Percentiles rank a stretch among this genome's conserved stretches.
These are phyloP conservation scores for Artemisia tridentata DNA, from an alignment of 129 eudicot species.

Conservation along the genomic window DNA sequence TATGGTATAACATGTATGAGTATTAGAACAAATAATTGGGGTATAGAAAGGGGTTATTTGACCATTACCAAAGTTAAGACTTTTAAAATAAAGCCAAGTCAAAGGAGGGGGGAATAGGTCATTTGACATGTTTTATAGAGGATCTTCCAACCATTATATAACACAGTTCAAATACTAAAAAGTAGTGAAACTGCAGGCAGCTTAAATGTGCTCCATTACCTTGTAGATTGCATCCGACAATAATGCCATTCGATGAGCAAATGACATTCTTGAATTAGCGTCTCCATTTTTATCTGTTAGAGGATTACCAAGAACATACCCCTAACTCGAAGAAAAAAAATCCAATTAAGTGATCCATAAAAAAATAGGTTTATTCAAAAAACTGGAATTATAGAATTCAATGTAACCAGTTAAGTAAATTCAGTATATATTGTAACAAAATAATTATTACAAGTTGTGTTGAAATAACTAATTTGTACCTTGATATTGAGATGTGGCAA, in stretches of 20 bases:
- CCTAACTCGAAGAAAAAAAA: neutral
- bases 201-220: slow-evolving; percentile 9
- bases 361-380: neutral
- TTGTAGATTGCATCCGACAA: slow-evolving; percentile 27
- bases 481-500: slow-evolving; percentile 12
- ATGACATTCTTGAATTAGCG: slow-evolving; percentile 16
- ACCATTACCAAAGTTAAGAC: no score
- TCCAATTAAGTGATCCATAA: slow-evolving; percentile 1
- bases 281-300: slow-evolving; percentile 6
- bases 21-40: no score
- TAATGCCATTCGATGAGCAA: slow-evolving; percentile 32
- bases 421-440: no score
- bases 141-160: no score
- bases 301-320: slow-evolving; percentile 34
- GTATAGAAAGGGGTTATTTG: no score
- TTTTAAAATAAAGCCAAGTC: no score
- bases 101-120: no score
- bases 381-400: neutral
- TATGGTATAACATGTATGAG: no score
- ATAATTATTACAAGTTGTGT: no score
- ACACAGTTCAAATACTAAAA: no score
- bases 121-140: no score
- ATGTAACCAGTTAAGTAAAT: neutral
- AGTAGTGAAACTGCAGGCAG: no score
- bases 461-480: slow-evolving; percentile 3